Evolutionary conservation across 108 stramenopile genomes (phyloP).

Genomic region (Conticribra guillardii): DNA sequence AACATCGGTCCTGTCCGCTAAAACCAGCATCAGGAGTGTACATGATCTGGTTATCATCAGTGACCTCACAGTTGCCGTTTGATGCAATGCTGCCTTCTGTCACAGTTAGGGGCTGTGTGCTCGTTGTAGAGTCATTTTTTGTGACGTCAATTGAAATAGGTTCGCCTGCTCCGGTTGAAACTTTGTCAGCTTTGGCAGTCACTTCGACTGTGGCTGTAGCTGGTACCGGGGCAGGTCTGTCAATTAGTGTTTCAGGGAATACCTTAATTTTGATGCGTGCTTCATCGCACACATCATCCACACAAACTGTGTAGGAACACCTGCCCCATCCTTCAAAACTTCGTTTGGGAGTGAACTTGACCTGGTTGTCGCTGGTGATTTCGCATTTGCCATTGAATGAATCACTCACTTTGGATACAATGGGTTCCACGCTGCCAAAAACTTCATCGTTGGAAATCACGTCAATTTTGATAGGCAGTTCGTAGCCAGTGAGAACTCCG

Average conservation of each 20-base stretch:
- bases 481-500: constrained; percentile 13
- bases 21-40: constrained; percentile 23
- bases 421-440: not conserved
- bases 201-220: constrained; percentile 9
- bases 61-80: constrained; percentile 15
- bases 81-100: constrained; percentile 12
- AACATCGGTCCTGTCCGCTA: constrained; percentile 25
- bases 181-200: not conserved
- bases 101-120: constrained; percentile 1
- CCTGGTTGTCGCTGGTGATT: constrained; percentile 25
- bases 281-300: constrained; percentile 37
- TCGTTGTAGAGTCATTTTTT: constrained; percentile 12
- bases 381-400: constrained; percentile 29
- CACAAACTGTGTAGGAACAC: constrained; percentile 35
- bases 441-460: constrained; percentile 38
- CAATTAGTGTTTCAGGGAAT: not conserved
- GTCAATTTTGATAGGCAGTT: constrained; percentile 28
- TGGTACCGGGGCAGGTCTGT: not conserved
- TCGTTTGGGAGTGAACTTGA: constrained; percentile 29
- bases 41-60: constrained; percentile 19
- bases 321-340: constrained; percentile 26
- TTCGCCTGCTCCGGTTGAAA: not conserved
- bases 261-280: constrained; percentile 36
- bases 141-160: constrained; percentile 24
- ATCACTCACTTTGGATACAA: constrained; percentile 1